These are phyloP conservation scores for Cladosporium halotolerans DNA, from an alignment of 2,329 filamentous ascomycete species.

Conservation along the genomic window DNA sequence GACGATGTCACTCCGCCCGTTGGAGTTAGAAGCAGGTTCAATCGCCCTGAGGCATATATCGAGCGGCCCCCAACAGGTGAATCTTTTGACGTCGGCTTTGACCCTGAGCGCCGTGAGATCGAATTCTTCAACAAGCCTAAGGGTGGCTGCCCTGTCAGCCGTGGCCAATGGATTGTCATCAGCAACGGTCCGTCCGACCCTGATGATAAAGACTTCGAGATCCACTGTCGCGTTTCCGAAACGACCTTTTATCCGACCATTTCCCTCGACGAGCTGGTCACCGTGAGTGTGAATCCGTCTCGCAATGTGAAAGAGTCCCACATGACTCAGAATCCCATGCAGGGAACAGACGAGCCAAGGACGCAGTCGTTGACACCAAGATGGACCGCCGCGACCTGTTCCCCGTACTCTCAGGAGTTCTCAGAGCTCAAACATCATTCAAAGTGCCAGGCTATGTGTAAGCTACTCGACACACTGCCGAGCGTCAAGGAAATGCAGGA, in stretches of 20 bases:
- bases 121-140: slow-evolving; percentile 29
- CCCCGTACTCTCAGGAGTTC: slow-evolving; percentile 51
- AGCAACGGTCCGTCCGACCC: neutral
- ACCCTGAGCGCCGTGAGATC: slow-evolving; percentile 37
- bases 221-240: slow-evolving; percentile 49
- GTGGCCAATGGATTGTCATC: slow-evolving; percentile 50
- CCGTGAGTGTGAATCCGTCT: neutral
- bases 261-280: slow-evolving; percentile 24
- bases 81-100: slow-evolving; percentile 22
- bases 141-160: slow-evolving; percentile 32
- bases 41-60: no score
- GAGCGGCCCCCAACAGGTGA: no score
- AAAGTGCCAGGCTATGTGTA: slow-evolving; percentile 48
- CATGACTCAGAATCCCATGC: neutral
- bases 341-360: neutral
- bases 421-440: slow-evolving; percentile 43
- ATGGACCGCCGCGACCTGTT: slow-evolving; percentile 32
- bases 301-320: no score
- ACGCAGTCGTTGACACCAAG: slow-evolving; percentile 14
- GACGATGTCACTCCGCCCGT: neutral
- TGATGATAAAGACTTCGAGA: slow-evolving; percentile 11
- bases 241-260: slow-evolving; percentile 41
- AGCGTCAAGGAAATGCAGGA: slow-evolving; percentile 52
- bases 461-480: slow-evolving; percentile 55
- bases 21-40: no score